A percentile compares a stretch with the other conserved stretches of the same genome.
phyloP scores from a whole-genome alignment of 306 rosid species.

The Citrullus mucosospermus region DNA sequence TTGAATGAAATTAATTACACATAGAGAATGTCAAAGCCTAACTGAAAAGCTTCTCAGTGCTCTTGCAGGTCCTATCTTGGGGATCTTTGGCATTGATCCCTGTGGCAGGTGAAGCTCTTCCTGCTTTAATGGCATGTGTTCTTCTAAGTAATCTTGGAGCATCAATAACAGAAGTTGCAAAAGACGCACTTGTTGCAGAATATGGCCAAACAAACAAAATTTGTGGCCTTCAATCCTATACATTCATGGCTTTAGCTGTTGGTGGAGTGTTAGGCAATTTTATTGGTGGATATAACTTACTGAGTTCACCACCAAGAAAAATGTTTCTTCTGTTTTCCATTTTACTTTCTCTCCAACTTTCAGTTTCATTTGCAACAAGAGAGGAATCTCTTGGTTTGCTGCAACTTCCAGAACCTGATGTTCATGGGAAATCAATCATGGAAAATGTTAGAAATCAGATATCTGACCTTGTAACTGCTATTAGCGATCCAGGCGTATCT shows the following conservation, averaged over 20 bases:
- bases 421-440: conserved; percentile 23
- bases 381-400: conserved; percentile 64
- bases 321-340: conserved; percentile 48
- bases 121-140: conserved; percentile 38
- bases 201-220: conserved; percentile 57
- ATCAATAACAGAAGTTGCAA: conserved; percentile 76
- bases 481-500: conserved; percentile 31
- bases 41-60: conserved; percentile 28
- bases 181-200: conserved; percentile 89
- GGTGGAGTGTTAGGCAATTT: conserved; percentile 88
- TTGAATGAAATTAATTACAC: neutral
- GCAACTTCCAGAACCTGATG: conserved; percentile 16
- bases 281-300: conserved; percentile 56
- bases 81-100: conserved; percentile 55
- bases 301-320: conserved; percentile 43
- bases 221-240: conserved; percentile 64
- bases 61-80: conserved; percentile 84
- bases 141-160: conserved; percentile 89
- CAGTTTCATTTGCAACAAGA: conserved; percentile 32
- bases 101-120: conserved; percentile 40
- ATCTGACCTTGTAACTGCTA: conserved; percentile 32
- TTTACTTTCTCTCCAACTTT: conserved; percentile 47
- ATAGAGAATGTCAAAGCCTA: neutral
- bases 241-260: conserved; percentile 73
- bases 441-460: conserved; percentile 39